Evolutionary conservation across 2,329 filamentous ascomycete species (phyloP).

Genomic region (Arthrobotrys iridis): DNA sequence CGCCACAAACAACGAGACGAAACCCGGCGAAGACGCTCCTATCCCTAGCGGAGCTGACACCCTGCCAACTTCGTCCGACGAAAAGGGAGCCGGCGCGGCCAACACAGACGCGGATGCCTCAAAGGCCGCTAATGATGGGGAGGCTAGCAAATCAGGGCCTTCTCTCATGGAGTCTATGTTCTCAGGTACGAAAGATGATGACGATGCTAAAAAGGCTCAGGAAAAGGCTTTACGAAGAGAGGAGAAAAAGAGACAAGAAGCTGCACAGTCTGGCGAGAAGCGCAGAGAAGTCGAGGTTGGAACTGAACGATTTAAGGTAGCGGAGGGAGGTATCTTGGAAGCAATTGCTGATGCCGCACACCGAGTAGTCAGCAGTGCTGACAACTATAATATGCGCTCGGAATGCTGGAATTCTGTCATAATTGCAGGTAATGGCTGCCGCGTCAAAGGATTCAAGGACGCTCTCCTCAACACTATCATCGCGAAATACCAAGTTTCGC

Average conservation of each 20-base stretch:
- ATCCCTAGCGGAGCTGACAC: conserved; percentile 57
- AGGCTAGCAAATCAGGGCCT: conserved; percentile 12
- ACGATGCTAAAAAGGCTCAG: conserved; percentile 57
- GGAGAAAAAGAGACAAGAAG: conserved; percentile 63
- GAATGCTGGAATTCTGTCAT: conserved; percentile 92
- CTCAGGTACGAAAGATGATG: conserved; percentile 46
- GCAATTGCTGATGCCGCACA: conserved; percentile 85
- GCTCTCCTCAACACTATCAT: conserved; percentile 82
- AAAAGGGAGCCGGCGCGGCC: conserved; percentile 53
- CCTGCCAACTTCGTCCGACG: conserved; percentile 45
- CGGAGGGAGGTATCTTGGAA: conserved; percentile 77
- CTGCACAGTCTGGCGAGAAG: conserved; percentile 62
- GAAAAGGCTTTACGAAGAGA: conserved; percentile 61
- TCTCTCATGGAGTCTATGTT: conserved; percentile 49
- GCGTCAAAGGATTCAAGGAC: conserved; percentile 81
- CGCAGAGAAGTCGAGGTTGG: conserved; percentile 79
- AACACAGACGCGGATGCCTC: conserved; percentile 41
- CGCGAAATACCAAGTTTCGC: conserved; percentile 87
- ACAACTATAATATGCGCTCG: conserved; percentile 83
- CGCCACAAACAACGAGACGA: conserved; percentile 28
- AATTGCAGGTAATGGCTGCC: conserved; percentile 87
- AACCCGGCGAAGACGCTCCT: conserved; percentile 57
- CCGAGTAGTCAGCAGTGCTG: conserved; percentile 80
- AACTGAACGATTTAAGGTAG: conserved; percentile 76
- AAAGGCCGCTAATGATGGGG: conserved; percentile 44